phyloP scores from a whole-genome alignment of 2,329 filamentous ascomycete genomes.

The Fusarium proliferatum region DNA sequence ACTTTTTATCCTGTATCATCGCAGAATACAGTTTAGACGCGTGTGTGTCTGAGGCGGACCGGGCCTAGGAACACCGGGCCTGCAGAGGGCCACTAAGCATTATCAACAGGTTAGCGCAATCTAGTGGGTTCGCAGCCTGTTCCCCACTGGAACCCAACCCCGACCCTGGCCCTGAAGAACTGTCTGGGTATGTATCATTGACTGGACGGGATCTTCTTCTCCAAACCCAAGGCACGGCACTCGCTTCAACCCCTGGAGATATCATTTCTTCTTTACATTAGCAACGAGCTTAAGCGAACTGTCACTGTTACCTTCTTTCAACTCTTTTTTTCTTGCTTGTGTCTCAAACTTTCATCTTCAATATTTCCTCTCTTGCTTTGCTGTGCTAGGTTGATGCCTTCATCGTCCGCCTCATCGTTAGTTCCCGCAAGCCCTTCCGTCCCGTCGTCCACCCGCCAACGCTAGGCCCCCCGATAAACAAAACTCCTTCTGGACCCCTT shows the following conservation, averaged over 20 bases:
- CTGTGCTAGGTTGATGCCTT: background rate
- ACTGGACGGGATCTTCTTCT: conserved; percentile 34
- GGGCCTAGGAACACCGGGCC: background rate
- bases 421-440: conserved; percentile 39
- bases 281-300: conserved; percentile 16
- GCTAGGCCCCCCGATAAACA: conserved; percentile 35
- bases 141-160: conserved; percentile 24
- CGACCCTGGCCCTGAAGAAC: background rate
- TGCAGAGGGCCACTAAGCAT: conserved; percentile 19
- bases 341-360: background rate
- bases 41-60: background rate
- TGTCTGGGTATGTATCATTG: background rate
- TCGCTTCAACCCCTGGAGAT: conserved; percentile 34
- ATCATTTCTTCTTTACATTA: conserved; percentile 39
- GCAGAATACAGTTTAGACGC: background rate
- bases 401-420: conserved; percentile 21
- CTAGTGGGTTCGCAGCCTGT: conserved; percentile 14
- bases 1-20: background rate
- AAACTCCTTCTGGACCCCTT: conserved; percentile 17
- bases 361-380: background rate
- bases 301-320: background rate
- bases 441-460: conserved; percentile 44
- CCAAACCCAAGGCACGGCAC: conserved; percentile 26
- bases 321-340: background rate
- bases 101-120: conserved; percentile 23